Conservation (phyloP, 192 early-diverging fungal genomes). For the Fimicolochytrium jonesii region DNA sequence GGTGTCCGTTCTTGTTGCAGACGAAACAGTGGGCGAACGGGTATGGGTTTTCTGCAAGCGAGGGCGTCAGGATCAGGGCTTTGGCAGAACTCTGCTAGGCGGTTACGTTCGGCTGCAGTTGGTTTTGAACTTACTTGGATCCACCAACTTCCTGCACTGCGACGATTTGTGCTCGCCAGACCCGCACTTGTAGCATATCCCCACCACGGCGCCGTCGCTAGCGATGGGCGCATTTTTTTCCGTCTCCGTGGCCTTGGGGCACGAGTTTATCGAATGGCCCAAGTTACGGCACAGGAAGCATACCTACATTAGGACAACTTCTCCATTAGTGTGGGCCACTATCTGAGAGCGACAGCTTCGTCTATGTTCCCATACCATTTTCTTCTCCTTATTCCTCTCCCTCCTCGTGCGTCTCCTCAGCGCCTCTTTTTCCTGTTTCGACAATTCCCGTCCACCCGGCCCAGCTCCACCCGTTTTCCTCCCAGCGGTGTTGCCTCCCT, state of each 20-base stretch:
- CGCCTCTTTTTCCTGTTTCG: slow-evolving; percentile 35
- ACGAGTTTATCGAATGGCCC: slow-evolving; percentile 82
- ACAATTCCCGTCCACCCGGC: slow-evolving; percentile 23
- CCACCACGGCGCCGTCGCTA: slow-evolving; percentile 12
- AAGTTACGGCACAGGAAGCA: slow-evolving; percentile 84
- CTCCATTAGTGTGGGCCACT: too few species aligned
- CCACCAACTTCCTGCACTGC: slow-evolving; percentile 57
- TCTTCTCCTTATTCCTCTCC: slow-evolving; percentile 36
- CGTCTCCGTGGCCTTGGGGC: slow-evolving; percentile 47
- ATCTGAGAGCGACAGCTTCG: too few species aligned
- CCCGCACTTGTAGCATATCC: slow-evolving; percentile 88
- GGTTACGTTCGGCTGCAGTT: too few species aligned
- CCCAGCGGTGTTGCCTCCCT: neutral
- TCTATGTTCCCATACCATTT: slow-evolving; percentile 30
- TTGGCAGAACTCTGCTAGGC: too few species aligned
- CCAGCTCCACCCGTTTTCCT: neutral
- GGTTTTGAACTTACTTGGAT: slow-evolving; percentile 35
- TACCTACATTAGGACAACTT: too few species aligned
- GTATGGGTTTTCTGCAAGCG: slow-evolving; percentile 39
- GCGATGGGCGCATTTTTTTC: slow-evolving; percentile 2
- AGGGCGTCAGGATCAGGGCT: too few species aligned
- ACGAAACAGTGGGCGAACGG: slow-evolving; percentile 86
- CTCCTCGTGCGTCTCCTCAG: slow-evolving; percentile 33
- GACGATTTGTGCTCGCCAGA: slow-evolving; percentile 79
- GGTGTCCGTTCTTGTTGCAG: slow-evolving; percentile 78